Conservation (phyloP, 2,329 filamentous ascomycete genomes). For the Harringtonia lauricola region DNA sequence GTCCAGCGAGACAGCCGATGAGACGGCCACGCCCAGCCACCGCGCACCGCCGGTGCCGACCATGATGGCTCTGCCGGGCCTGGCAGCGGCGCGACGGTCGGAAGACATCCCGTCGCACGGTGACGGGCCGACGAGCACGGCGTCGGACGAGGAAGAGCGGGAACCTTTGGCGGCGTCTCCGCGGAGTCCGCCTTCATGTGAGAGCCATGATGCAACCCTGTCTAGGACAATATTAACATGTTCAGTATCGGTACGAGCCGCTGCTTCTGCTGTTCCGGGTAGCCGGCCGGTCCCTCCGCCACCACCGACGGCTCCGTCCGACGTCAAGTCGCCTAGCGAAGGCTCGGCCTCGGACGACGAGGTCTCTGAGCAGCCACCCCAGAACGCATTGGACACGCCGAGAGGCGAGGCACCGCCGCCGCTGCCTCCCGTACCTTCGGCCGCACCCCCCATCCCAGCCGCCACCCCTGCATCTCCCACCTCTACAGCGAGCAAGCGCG, state of each 20-base stretch:
- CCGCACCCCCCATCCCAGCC: constrained; percentile 28
- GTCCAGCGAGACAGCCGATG: constrained; percentile 31
- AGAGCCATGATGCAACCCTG: constrained; percentile 1
- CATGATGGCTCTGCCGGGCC: constrained; percentile 60
- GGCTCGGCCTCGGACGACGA: constrained; percentile 89
- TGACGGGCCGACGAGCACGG: neutral
- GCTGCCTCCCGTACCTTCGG: constrained; percentile 34
- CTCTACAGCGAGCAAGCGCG: constrained; percentile 36
- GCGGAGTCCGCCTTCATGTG: constrained; percentile 17
- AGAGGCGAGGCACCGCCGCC: constrained; percentile 25
- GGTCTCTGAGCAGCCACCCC: constrained; percentile 44
- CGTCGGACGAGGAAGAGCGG: constrained; percentile 21
- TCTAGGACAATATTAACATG: neutral
- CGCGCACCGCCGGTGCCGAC: constrained; percentile 43
- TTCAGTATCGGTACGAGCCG: constrained; percentile 18
- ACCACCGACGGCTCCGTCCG: constrained; percentile 42
- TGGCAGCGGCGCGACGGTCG: constrained; percentile 47
- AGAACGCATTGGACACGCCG: constrained; percentile 30
- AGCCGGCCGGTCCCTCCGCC: constrained; percentile 45
- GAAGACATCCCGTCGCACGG: constrained; percentile 26
- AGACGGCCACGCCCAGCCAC: constrained; percentile 29
- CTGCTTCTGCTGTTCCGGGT: constrained; percentile 30
- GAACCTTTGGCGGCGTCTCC: constrained; percentile 16
- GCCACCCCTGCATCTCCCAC: constrained; percentile 24
- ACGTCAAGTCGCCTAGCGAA: constrained; percentile 54